Percentiles rank a stretch among this genome's conserved stretches.
phyloP scores from a whole-genome alignment of 345 rosid genomes.

The Gossypium bickii region DNA sequence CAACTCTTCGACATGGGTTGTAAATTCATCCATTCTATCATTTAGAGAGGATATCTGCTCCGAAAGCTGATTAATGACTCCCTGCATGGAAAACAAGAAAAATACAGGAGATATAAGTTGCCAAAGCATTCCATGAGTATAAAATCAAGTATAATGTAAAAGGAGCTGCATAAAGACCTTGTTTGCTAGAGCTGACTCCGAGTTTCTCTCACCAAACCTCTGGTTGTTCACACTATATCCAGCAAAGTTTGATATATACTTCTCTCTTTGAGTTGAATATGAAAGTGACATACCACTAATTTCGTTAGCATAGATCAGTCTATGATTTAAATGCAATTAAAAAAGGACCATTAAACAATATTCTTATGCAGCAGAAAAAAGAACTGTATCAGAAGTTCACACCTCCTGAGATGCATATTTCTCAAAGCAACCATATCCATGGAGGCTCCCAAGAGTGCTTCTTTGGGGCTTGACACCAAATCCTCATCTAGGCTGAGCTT shows the following conservation, averaged over 20 bases:
- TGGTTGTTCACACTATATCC: conserved; percentile 22
- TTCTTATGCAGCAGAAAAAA: not conserved
- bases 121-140: conserved; percentile 6
- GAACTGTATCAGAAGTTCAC: conserved; percentile 16
- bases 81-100: conserved; percentile 37
- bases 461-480: conserved; percentile 77
- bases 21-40: conserved; percentile 94
- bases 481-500: conserved; percentile 89
- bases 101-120: not conserved
- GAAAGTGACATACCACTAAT: conserved; percentile 84
- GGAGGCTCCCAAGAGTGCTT: conserved; percentile 62
- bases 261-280: conserved; percentile 75
- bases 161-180: conserved; percentile 35
- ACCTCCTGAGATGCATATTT: conserved; percentile 67
- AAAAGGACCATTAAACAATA: not conserved
- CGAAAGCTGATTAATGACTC: conserved; percentile 68
- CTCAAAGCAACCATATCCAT: conserved; percentile 66
- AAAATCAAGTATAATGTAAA: conserved; percentile 12
- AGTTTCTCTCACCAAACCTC: conserved; percentile 46
- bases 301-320: conserved; percentile 15
- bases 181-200: conserved; percentile 39
- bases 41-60: conserved; percentile 81
- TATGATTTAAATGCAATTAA: conserved; percentile 11
- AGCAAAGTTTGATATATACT: conserved; percentile 49
- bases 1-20: conserved; percentile 64